Evolutionary conservation across 345 rosid genomes (phyloP), one percentile per base, ranked within the genome.

Genomic region (Balakata baccata): DNA sequence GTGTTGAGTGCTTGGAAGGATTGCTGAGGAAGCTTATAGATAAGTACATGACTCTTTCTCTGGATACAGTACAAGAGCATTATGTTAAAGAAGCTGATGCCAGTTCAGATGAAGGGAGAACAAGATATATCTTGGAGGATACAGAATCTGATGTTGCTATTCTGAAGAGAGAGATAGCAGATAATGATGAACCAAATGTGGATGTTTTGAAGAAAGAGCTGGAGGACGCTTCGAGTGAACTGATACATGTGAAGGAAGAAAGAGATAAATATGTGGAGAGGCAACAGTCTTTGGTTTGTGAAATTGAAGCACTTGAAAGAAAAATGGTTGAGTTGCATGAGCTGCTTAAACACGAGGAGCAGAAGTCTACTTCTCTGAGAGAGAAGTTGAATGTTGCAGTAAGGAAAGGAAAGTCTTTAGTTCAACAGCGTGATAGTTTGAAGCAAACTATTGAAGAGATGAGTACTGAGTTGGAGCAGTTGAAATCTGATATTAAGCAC

Each of bases 301-400:
- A 90, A 84, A 77, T 86, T 74, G 93, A 86, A 78, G 84, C 78
- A 69, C 86, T 90, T 53, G 79, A 85, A 66, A 88, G 77, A 75
- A 86, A 86, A 81, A 85, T 74, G 58, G 68, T 77, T 66, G 92
- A 88, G 79, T 78, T 95, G 86, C 91, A 84, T 76, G 90, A 81
- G 74, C 80, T 82, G 34, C 90, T 89, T 73, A 74, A 70, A 66
- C 92, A 85, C 81, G 99, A 92, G 86, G 94, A 92, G 86, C 98
- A 87, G 85, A 95, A 87, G 82, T 87, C 91, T 62, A 82, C 85
- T 71, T 87, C 97, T 76, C 75, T 76, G 9, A 88, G 94, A 75
- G 99, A 95, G 84, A 95, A 92, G 83, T 73, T 95, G 84, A 91
- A 86, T 74, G 88, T 91, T 78, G 99, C 98, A 54, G 98, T 95